These are phyloP conservation scores for Rhynchosporium agropyri DNA, from an alignment of 2,329 filamentous ascomycete species.

Conservation along the genomic window DNA sequence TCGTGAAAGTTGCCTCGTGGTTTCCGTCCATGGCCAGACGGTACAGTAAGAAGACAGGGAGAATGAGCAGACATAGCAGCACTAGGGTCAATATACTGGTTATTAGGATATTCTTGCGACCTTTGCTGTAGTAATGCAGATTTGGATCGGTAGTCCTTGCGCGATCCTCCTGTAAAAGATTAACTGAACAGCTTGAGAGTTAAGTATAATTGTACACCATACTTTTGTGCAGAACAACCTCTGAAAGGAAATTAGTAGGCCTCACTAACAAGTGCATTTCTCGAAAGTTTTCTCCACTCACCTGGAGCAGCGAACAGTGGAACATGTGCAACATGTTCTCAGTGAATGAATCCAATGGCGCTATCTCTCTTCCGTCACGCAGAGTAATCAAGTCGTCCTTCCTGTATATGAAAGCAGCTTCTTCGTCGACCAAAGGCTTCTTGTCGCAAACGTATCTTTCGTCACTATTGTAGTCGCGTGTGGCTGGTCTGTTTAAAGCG, in stretches of 20 bases:
- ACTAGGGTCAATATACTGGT: conserved; percentile 26
- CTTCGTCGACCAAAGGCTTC: conserved; percentile 31
- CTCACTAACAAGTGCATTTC: too few species aligned
- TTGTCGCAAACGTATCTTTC: conserved; percentile 37
- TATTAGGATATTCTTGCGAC: conserved; percentile 21
- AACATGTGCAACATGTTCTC: conserved; percentile 38
- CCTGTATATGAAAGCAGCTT: conserved; percentile 42
- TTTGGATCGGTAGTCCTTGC: conserved; percentile 17
- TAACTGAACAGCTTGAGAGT: background rate
- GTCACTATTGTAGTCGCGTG: conserved; percentile 43
- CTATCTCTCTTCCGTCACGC: conserved; percentile 44
- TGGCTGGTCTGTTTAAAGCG: conserved; percentile 40
- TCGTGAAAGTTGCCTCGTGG: conserved; percentile 11
- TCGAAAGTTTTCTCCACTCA: too few species aligned
- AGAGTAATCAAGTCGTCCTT: conserved; percentile 48
- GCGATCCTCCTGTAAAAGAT: background rate
- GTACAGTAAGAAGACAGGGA: conserved; percentile 31
- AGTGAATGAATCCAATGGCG: conserved; percentile 45
- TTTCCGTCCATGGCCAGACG: conserved; percentile 8
- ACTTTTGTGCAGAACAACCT: conserved; percentile 27
- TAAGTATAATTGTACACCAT: background rate
- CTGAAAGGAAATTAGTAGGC: conserved; percentile 14
- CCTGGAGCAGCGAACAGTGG: conserved; percentile 10
- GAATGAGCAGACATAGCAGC: conserved; percentile 22
- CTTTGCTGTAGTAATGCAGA: conserved; percentile 16